Evolutionary conservation across 768 basidiomycete genomes (phyloP), one percentile per base, ranked within the genome.

Genomic region (Trametes cingulata): DNA sequence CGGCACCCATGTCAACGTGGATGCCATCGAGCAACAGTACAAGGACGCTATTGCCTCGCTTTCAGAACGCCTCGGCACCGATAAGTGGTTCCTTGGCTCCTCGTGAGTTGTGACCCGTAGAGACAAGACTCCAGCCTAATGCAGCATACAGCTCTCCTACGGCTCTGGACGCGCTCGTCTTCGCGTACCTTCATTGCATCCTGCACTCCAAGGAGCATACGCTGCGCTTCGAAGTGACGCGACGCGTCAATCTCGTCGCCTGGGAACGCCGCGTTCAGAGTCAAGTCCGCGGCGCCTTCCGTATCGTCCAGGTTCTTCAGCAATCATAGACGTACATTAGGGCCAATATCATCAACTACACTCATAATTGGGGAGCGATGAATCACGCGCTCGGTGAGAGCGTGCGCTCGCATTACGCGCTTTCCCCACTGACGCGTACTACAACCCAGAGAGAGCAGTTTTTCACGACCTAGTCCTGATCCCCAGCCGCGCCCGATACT

Each of bases 51-150:
- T 93, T 19, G 70, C 80, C 1, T 81, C 90, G 1, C 80, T 94
- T 29, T 87, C 89, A 0, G 88, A 89, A 62, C 82, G 91, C 22
- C 80, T 94, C 1, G 88, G 85, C 24, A 83, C 81, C 2, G 87
- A 93, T 68, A 83, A 82, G 61, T 94, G 92, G 92, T 88, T 94
- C 74, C 80, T 94, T 2, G 86, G 80, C 37, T 93, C 90, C 13
- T 74, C 73, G 92, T 92, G 69, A 48, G 82, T 67, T 65, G 43
- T 61, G 2, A 48, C 8, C 6, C 24, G 20, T 35, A 5, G 8
- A 22, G 7, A 13, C 7, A 17, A 1, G 36, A 41, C 17, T 42
- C 2, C 17, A 13, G 27, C 19, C 46, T 58, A 20, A 41, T 15
- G 54, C 46, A 49, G 15, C n/a, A 17, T 36, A 10, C 58, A 94